Base-by-base conservation (phyloP, 2,329 filamentous ascomycete species). In the Tolypocladium guangdongense region DNA sequence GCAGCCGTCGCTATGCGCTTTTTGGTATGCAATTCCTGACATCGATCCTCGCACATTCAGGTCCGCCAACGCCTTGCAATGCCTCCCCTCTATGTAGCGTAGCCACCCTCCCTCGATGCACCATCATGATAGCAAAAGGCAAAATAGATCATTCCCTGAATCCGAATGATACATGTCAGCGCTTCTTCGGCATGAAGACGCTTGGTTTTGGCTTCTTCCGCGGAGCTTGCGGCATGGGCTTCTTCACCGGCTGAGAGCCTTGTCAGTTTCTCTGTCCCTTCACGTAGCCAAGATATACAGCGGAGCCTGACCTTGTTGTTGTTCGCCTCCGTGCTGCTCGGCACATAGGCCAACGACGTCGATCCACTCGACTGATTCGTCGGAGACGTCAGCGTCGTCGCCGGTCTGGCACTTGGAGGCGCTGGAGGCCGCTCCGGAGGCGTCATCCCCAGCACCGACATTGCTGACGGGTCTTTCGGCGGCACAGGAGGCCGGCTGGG, bases 381-480 rank as follows among this genome's bases (percentile, higher is more conserved):
- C 32, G 55, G 27, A 22, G 18, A 52, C 24, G 50, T 58, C 35
- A 57, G 43, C 35, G 56, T 55, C 22, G 41, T 38, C 39, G 36
- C 46, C 45, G 56, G 49, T 24, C 52, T 57, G 6, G 55, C 37
- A 18, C 57, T 56, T 12, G 62, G 54, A 18, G 57, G 59, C 32
- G 70, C 61, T 3, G 70, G 68, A 46, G 71, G 71, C 38, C 74
- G 66, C 55, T 73, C 68, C 7, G 75, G 75, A 24, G 76, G 75
- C 12, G 63, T 67, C 57, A 80, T 63, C 7, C 76, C 76, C 47
- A 80, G 66, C 22, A 76, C 72, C 53, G 75, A 72, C 74, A 79
- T 76, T 20, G 76, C 77, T 2, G 77, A 77, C 2, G 77, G 77
- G 52, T 80, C 77, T 32, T 64, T 67, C n/a, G 69, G 68, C n/a